Base-by-base conservation (phyloP, 2,329 filamentous ascomycete species). In the Calonectria pteridis region DNA sequence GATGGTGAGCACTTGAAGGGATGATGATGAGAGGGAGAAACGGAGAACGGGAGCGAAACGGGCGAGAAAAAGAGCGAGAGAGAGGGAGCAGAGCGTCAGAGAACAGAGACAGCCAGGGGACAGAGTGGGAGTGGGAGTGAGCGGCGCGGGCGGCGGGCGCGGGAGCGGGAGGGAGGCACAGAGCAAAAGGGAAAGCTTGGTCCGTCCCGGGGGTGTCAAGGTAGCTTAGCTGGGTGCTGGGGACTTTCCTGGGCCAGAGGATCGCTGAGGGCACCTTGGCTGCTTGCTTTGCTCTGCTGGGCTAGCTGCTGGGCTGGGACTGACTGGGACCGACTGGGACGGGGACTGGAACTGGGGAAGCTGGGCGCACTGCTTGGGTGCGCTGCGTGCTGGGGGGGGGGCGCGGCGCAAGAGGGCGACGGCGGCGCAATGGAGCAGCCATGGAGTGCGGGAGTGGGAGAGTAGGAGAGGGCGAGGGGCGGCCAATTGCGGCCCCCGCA, bases 401-500 rank as follows among this genome's bases (percentile, higher is more conserved):
- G 53, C 33, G 23, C 55, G 55, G 55, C 59, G 67, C 67, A 50
- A 40, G 18, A 29, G 58, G 51, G 40, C 63, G 64, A 67, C 53
- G 64, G 51, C 63, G 64, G 63, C 63, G 64, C 35, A 58, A 71
- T 65, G 68, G 68, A 71, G 59, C 67, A 65, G n/a, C 51, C 20
- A 28, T 63, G 59, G 23, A 46, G 53, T 29, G 18, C 18, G 26
- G 16, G 55, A n/a, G 58, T 14, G 33, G 35, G 35, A 40, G 43
- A 43, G 55, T 40, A 37, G 28, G 59, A 18, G 59, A 43, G 59
- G 58, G 37, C 59, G 59, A 46, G 40, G 35, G 59, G 26, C 59
- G 37, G 55, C 69, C 69, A 71, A 71, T 71, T 72, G 69, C 43
- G 53, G 53, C 53, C 20, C 31, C 64, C 70, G 50, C 69, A 40